Evolutionary conservation across 23 red algal species (phyloP).

Genomic region (Gracilaria domingensis): DNA sequence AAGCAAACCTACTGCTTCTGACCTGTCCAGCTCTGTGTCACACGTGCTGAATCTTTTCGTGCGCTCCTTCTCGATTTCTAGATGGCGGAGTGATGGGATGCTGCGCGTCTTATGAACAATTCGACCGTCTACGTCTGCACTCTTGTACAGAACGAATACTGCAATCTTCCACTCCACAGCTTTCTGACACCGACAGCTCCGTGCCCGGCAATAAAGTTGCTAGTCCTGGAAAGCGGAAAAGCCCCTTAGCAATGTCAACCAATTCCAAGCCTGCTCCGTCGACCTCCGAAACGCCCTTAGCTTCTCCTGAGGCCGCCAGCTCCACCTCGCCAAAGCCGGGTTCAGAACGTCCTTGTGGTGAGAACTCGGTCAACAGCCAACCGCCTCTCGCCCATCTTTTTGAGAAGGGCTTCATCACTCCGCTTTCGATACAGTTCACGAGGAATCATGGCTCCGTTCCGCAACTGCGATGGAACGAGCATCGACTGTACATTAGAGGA

Average conservation of each 20-base stretch:
- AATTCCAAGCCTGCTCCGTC: neutral
- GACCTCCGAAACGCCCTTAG: neutral
- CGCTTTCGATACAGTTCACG: conserved; percentile 64
- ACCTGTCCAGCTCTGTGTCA: too few relatives aligned
- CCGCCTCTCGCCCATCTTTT: conserved; percentile 35
- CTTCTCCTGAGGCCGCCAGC: too few relatives aligned
- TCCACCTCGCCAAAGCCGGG: neutral
- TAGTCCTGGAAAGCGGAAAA: neutral
- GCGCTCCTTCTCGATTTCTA: neutral
- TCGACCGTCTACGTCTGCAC: neutral
- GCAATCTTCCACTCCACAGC: neutral
- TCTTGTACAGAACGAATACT: neutral
- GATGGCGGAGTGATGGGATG: neutral
- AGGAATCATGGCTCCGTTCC: conserved; percentile 75
- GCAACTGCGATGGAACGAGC: conserved; percentile 20
- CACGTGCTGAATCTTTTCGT: too few relatives aligned
- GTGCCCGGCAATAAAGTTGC: neutral
- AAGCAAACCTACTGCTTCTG: too few relatives aligned
- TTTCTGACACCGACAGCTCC: neutral
- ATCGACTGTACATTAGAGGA: conserved; percentile 62
- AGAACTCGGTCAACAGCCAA: conserved; percentile 81
- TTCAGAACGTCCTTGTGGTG: neutral
- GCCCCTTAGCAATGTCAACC: neutral
- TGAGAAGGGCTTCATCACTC: conserved; percentile 78
- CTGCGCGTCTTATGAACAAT: neutral